A percentile compares a stretch with the other conserved stretches of the same genome.
Evolutionary conservation across 805 yeast species (phyloP).

Genomic region (Kluyveromyces siamensis): DNA sequence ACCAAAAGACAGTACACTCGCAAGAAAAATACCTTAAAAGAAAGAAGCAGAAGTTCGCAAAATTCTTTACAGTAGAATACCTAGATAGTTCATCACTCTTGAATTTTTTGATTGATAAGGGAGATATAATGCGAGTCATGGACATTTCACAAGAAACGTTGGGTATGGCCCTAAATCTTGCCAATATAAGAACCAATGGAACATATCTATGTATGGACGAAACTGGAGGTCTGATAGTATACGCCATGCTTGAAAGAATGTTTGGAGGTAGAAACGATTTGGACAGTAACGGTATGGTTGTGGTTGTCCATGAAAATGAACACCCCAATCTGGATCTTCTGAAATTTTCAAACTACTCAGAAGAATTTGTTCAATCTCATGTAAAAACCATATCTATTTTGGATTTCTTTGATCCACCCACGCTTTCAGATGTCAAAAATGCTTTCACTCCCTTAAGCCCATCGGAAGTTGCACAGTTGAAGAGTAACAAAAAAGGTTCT

Average conservation of each 20-base stretch:
- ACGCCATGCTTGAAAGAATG: conserved; percentile 86
- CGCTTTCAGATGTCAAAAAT: conserved; percentile 33
- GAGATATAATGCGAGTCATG: conserved; percentile 53
- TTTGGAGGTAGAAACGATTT: conserved; percentile 32
- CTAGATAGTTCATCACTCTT: conserved; percentile 63
- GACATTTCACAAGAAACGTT: conserved; percentile 82
- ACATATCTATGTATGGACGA: conserved; percentile 83
- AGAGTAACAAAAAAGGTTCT: conserved; percentile 52
- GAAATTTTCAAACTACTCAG: conserved; percentile 55
- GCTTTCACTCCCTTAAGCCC: conserved; percentile 33
- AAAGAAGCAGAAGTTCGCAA: conserved; percentile 83
- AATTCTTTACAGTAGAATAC: conserved; percentile 75
- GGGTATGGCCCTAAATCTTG: conserved; percentile 68
- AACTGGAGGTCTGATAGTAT: conserved; percentile 84
- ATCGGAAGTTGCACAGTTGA: conserved; percentile 46
- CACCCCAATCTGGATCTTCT: conserved; percentile 75
- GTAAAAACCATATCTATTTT: conserved; percentile 66
- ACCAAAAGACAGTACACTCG: conserved; percentile 78
- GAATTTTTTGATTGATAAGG: conserved; percentile 70
- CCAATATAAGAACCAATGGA: conserved; percentile 84
- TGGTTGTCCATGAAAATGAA: conserved; percentile 84
- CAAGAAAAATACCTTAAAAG: conserved; percentile 89
- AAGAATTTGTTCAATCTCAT: conserved; percentile 41
- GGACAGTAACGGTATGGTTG: conserved; percentile 44
- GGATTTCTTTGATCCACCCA: conserved; percentile 75